Evolutionary conservation across 2,329 filamentous ascomycete species (phyloP), one percentile per base, ranked within the genome.

Genomic region (Thermoascus crustaceus): DNA sequence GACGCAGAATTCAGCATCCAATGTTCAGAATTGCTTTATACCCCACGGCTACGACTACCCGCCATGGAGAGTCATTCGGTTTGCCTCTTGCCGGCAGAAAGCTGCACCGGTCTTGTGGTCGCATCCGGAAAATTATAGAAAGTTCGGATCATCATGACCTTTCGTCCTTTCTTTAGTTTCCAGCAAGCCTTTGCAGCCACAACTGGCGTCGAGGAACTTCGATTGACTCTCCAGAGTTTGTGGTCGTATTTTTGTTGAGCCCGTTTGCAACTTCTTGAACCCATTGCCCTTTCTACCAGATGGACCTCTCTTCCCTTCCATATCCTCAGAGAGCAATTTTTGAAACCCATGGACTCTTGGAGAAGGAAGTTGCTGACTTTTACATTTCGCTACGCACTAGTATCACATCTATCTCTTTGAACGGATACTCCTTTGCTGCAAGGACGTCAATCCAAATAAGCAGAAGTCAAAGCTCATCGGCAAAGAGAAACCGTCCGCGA

Each of bases 391-490:
- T 37, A 22, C 25, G 25, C 18, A 42, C 35, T 42, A 94, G 84
- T 98, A 96, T 58, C 89, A 94, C 60, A 93, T 98, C 42, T 98
- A 94, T 62, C 78, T 98, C 19, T 98, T 98, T 60, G 85, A 96
- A 58, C 84, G 78, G 55, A 98, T 98, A 39, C 69, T 98, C 27
- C 75, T 98, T 20, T 96, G 91, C 61, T 96, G 91, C 75, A 98
- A 96, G 68, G 91, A 96, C 55, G 74, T 91, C 35, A 83, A 87
- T 37, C 77, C 84, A 8, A 86, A 80, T 59, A 95, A 95, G 67
- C 71, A 75, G 34, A 83, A 82, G 56, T 77, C 78, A 42, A 76
- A 76, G 48, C 64, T 77, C 47, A 71, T 73, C 39, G 58, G 63
- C 39, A 60, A 83, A 58, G 84, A 86, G 37, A 89, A 85, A 55